Conservation (phyloP, 495 filamentous ascomycete species). For the Thozetella sp. region DNA sequence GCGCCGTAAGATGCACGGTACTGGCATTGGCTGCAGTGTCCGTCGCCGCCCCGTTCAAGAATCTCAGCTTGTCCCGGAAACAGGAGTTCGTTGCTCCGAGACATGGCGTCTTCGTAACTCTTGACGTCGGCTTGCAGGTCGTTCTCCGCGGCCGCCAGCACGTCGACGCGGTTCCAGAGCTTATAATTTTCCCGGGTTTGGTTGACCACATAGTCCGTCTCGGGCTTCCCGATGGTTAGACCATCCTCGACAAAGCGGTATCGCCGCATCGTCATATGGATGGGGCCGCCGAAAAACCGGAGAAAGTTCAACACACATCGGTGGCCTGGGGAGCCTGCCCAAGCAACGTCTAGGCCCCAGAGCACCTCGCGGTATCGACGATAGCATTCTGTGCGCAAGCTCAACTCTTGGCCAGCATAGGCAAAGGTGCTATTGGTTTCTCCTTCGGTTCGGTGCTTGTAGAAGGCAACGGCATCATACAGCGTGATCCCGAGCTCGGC, state of each 20-base stretch:
- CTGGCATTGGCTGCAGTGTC: no score
- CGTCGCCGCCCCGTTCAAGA: no score
- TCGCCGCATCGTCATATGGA: slow-evolving; percentile 22
- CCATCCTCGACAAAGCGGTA: slow-evolving; percentile 24
- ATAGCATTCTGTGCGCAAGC: slow-evolving; percentile 8
- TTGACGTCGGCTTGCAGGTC: not conserved
- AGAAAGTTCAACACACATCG: slow-evolving; percentile 14
- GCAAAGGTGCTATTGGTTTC: slow-evolving; percentile 23
- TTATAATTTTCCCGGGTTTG: slow-evolving; percentile 14
- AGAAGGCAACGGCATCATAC: slow-evolving; percentile 20
- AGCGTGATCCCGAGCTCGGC: slow-evolving; percentile 16
- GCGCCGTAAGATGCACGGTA: no score
- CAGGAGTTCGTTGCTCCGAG: slow-evolving; percentile 6
- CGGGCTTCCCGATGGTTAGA: slow-evolving; percentile 11
- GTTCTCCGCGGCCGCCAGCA: not conserved
- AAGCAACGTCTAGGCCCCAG: slow-evolving; percentile 17
- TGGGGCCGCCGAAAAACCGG: slow-evolving; percentile 17
- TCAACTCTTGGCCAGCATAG: slow-evolving; percentile 8
- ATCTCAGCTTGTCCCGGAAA: slow-evolving; percentile 14
- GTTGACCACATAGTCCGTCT: slow-evolving; percentile 13
- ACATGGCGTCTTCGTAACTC: slow-evolving; percentile 6
- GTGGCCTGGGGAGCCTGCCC: not conserved
- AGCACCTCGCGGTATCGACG: slow-evolving; percentile 15
- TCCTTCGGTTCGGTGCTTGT: slow-evolving; percentile 23
- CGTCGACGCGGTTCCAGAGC: slow-evolving; percentile 18